Evolutionary conservation across 495 filamentous ascomycete genomes (phyloP).

Genomic region (Margaritispora aquatica): DNA sequence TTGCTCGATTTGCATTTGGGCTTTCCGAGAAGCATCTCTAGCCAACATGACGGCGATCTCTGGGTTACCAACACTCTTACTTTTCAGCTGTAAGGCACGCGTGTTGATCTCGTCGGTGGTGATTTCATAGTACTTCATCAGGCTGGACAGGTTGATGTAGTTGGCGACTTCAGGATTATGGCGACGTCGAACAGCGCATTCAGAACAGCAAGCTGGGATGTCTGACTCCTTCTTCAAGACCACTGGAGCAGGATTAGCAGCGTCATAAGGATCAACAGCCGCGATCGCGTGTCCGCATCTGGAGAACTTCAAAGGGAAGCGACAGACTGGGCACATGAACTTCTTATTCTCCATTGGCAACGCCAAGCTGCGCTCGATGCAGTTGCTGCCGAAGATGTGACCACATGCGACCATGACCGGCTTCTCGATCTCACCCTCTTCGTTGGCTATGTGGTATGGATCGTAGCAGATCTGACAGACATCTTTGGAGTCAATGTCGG

Average conservation of each 20-base stretch:
- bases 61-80: no score
- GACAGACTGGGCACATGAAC: not conserved
- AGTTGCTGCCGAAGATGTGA: not conserved
- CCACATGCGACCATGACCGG: not conserved
- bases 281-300: not conserved
- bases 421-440: not conserved
- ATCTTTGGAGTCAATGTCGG: not conserved
- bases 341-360: not conserved
- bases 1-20: not conserved
- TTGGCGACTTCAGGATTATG: no score
- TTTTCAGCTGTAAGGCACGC: no score
- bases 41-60: no score
- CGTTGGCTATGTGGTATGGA: not conserved
- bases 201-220: not conserved
- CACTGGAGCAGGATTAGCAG: not conserved
- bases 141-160: no score
- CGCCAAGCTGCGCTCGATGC: not conserved
- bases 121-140: not conserved
- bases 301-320: not conserved
- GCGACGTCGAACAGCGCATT: not conserved
- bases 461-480: not conserved
- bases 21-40: no score
- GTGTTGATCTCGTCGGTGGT: no score
- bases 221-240: not conserved
- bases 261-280: not conserved